Evolutionary conservation across 164 flowering plant genomes (phyloP).

Genomic region (Nymphaea colorata): DNA sequence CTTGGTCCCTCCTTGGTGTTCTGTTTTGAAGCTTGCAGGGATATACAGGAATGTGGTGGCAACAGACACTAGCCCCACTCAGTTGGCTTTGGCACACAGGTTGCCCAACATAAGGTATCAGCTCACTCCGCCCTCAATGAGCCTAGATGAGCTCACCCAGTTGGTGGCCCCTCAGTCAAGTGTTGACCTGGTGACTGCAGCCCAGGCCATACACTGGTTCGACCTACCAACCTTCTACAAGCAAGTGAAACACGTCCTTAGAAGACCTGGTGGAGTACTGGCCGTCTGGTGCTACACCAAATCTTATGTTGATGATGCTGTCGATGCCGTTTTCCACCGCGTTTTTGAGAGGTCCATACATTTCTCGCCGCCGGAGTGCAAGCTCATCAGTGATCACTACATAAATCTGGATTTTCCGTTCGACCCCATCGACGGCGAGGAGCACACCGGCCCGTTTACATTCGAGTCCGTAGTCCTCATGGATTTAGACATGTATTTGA

Average conservation of each 20-base stretch:
- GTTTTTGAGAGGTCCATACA: slow-evolving; percentile 10
- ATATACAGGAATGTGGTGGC: slow-evolving; percentile 19
- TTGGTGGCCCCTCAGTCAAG: slow-evolving; percentile 10
- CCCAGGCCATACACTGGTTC: slow-evolving; percentile 67
- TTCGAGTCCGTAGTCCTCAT: slow-evolving; percentile 6
- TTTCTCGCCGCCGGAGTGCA: slow-evolving; percentile 7
- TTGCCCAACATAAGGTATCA: slow-evolving; percentile 13
- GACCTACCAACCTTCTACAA: slow-evolving; percentile 47
- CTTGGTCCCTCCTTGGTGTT: background rate
- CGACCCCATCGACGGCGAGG: slow-evolving; percentile 12
- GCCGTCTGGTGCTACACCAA: slow-evolving; percentile 69
- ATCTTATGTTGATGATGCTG: slow-evolving; percentile 17
- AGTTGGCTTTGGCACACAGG: slow-evolving; percentile 7
- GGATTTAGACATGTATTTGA: slow-evolving; percentile 16
- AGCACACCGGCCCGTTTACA: slow-evolving; percentile 10
- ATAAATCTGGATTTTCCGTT: slow-evolving; percentile 16
- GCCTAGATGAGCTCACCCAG: slow-evolving; percentile 6
- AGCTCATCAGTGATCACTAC: slow-evolving; percentile 6
- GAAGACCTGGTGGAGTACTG: slow-evolving; percentile 56
- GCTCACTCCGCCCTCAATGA: slow-evolving; percentile 13
- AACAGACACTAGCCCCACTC: slow-evolving; percentile 15
- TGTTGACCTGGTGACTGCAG: slow-evolving; percentile 28
- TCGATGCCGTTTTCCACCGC: slow-evolving; percentile 22
- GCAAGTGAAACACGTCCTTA: slow-evolving; percentile 32
- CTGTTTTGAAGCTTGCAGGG: slow-evolving; percentile 4